Percentiles rank a stretch among this genome's conserved stretches.
Evolutionary conservation across 148 eudicot species (phyloP).

Genomic region (Vaccinium macrocarpon): DNA sequence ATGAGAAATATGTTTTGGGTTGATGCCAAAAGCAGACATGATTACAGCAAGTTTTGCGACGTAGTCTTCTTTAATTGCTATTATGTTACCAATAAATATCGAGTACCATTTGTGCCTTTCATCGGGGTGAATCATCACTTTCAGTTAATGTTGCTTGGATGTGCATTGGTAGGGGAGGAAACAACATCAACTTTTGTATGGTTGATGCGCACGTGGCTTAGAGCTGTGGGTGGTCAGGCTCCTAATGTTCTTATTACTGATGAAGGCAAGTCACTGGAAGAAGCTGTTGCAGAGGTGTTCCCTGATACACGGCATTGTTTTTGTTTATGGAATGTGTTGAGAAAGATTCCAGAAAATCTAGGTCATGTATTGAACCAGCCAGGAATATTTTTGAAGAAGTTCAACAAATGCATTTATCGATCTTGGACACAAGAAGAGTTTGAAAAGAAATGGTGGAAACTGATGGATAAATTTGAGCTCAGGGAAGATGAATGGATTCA

Average conservation of each 20-base stretch:
- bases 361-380: conserved; percentile 5
- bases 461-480: conserved; percentile 26
- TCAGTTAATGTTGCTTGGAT: conserved; percentile 32
- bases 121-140: conserved; percentile 35
- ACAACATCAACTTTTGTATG: conserved; percentile 28
- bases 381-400: conserved; percentile 21
- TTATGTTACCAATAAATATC: conserved; percentile 21
- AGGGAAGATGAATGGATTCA: conserved; percentile 22
- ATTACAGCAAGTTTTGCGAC: conserved; percentile 27
- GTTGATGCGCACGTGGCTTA: conserved; percentile 33
- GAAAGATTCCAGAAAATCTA: conserved; percentile 24
- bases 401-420: conserved; percentile 24
- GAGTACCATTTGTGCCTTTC: conserved; percentile 28
- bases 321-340: conserved; percentile 30
- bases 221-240: conserved; percentile 33
- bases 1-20: conserved; percentile 35
- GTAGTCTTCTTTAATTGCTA: conserved; percentile 29
- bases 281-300: conserved; percentile 28
- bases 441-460: conserved; percentile 37
- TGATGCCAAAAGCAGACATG: conserved; percentile 31
- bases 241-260: conserved; percentile 33
- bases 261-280: conserved; percentile 23
- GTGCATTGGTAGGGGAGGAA: conserved; percentile 31
- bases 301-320: conserved; percentile 30
- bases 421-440: conserved; percentile 26